These are phyloP conservation scores for Candida broadrunensis DNA, from an alignment of 805 yeast genomes.

Conservation along the genomic window DNA sequence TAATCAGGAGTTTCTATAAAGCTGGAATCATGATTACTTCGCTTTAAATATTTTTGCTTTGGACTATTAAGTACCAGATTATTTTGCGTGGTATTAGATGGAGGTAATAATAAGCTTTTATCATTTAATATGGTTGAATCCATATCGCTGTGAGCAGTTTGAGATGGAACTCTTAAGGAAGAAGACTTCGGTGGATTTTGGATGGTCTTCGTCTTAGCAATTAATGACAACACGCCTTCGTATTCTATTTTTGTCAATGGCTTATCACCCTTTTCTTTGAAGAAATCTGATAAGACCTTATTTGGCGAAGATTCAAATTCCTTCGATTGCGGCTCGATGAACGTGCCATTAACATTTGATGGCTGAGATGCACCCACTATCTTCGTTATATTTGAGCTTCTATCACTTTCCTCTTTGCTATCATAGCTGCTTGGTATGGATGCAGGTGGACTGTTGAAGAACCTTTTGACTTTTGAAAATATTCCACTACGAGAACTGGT, in stretches of 20 bases:
- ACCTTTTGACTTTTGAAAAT: constrained; percentile 25
- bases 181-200: constrained; percentile 1
- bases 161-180: neutral
- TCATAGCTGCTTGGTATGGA: neutral
- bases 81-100: neutral
- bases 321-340: neutral
- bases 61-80: neutral
- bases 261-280: constrained; percentile 68
- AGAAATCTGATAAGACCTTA: constrained; percentile 64
- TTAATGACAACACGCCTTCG: constrained; percentile 75
- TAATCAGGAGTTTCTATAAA: constrained; percentile 32
- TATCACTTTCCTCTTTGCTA: neutral
- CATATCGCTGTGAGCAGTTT: neutral
- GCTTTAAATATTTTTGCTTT: neutral
- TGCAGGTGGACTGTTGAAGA: constrained; percentile 10
- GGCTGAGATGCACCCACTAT: neutral
- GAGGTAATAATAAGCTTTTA: neutral
- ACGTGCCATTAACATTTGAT: neutral
- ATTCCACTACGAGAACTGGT: constrained; percentile 18
- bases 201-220: constrained; percentile 13
- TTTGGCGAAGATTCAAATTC: constrained; percentile 30
- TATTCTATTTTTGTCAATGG: constrained; percentile 73
- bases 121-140: neutral
- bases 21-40: neutral
- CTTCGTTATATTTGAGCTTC: neutral